Evolutionary conservation across 108 stramenopile genomes (phyloP), one percentile per base, ranked within the genome.

Genomic region (Nannochloropsis oceanica): DNA sequence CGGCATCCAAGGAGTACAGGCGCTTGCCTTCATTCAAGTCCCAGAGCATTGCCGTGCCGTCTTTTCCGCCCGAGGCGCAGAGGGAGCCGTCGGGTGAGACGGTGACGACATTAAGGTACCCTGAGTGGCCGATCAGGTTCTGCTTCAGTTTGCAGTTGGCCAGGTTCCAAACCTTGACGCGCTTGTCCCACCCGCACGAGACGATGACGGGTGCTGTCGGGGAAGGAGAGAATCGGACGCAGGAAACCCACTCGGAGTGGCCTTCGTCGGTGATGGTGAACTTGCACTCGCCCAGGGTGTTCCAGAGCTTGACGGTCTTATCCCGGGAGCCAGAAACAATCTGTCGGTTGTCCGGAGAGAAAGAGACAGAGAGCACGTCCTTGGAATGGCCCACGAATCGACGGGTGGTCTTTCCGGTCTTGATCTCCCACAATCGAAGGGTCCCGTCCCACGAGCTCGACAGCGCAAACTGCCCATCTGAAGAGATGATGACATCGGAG

Each of bases 31-130:
- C 99, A 91, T 97, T 97, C 85, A 99, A 91, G 87, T 99, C 99
- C 99, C 99, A 99, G 80, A 99, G 93, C 96, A 99, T 98, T 91
- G 98, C 99, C 34, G 95, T 97, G 84, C 96, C 96, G 92, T 99
- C 99, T 93, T 98, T 98, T 81, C 99, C 99, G 73, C 99, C 99
- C 34, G 95, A 96, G 84, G 99, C 99, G 84, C 98, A 99, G 85
- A 99, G 92, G 26, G 95, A 95, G 80, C 98, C 99, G 92, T 99
- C 99, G 43, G 99, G 99, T 82, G 96, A 96, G 85, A 99, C 97
- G 85, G 98, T 99, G 81, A 99, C 99, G 42, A 97, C 99, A 96
- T 99, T 99, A 86, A 99, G 92, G 95, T 99, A 99, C 87, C 98
- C 99, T 83, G 93, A 95, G 95, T 99, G 99, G 92, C 99, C 99